phyloP scores from a whole-genome alignment of 345 rosid species.

The Salix suchowensis region DNA sequence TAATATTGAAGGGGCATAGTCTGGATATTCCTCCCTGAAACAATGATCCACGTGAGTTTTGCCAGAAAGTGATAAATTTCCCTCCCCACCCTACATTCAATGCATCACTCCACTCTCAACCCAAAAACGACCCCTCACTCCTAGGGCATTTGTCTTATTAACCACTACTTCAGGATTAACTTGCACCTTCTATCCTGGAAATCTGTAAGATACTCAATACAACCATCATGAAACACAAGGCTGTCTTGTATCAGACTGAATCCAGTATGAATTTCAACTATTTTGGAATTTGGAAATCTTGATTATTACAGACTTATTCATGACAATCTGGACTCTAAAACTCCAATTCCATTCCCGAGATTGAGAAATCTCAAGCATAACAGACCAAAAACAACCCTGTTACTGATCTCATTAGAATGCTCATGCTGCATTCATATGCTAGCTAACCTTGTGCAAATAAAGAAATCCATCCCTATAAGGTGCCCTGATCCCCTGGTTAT shows the following conservation, averaged over 20 bases:
- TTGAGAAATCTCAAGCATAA: not conserved
- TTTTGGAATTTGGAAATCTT: not conserved
- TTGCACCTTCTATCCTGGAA: too few relatives aligned
- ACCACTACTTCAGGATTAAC: too few relatives aligned
- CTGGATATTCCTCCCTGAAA: constrained; percentile 64
- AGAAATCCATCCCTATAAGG: not conserved
- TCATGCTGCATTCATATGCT: not conserved
- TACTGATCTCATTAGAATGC: not conserved
- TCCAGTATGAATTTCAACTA: not conserved
- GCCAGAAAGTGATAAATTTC: too few relatives aligned
- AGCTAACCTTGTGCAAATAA: not conserved
- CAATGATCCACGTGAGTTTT: not conserved
- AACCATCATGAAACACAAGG: not conserved
- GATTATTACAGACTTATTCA: not conserved
- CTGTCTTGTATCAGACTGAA: not conserved
- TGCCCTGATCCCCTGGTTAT: not conserved
- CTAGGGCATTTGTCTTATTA: too few relatives aligned
- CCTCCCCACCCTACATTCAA: too few relatives aligned
- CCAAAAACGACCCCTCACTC: too few relatives aligned
- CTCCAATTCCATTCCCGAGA: not conserved
- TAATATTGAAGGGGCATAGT: constrained; percentile 62
- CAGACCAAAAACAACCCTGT: not conserved
- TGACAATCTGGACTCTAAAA: not conserved
- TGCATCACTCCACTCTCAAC: too few relatives aligned
- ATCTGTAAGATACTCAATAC: not conserved